Evolutionary conservation across 2,329 filamentous ascomycete genomes (phyloP), one percentile per base, ranked within the genome.

Genomic region (Aureobasidium sp.): DNA sequence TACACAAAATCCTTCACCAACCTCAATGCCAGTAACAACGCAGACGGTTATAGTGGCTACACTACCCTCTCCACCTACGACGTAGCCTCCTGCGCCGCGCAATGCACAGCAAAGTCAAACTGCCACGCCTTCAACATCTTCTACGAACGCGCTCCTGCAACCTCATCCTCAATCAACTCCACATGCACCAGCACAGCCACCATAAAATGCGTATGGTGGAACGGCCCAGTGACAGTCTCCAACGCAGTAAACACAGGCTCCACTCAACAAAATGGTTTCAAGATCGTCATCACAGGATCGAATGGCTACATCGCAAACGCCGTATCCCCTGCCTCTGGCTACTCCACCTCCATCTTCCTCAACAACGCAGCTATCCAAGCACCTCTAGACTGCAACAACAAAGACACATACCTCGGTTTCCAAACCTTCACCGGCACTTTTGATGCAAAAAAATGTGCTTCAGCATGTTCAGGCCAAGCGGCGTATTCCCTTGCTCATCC

Each of bases 201-300:
- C 45, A 74, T 72, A 67, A 78, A 78, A 66, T 80, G 79, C 67
- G 72, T 74, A 1, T 69, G 75, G 36, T 80, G 75, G 71, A 77
- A 76, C 18, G 70, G 72, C 2, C 66, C 68, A 3, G 64, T 79
- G 54, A 65, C 63, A 13, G 53, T 67, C 6, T 67, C 64, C 0
- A 76, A 72, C 10, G 77, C 77, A 3, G 73, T 55, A 27, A 80
- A 80, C 68, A 53, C 40, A 3, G 78, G 77, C 33, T 71, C 79
- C 67, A 74, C 66, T n/a, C n/a, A n/a, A 53, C 74, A 74, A 10
- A 69, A 67, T 31, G 54, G 70, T 25, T 69, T 67, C n/a, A n/a
- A 67, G 31, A 59, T 68, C 16, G 65, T 65, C 20, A 67, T 68
- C 16, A 63, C 67, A 18, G 66, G 66, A 5, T 59, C 50, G 4